Percentiles rank a stretch among this genome's conserved stretches.
Evolutionary conservation across 2,329 filamentous ascomycete genomes (phyloP).

Genomic region (Coniochaeta sp.): DNA sequence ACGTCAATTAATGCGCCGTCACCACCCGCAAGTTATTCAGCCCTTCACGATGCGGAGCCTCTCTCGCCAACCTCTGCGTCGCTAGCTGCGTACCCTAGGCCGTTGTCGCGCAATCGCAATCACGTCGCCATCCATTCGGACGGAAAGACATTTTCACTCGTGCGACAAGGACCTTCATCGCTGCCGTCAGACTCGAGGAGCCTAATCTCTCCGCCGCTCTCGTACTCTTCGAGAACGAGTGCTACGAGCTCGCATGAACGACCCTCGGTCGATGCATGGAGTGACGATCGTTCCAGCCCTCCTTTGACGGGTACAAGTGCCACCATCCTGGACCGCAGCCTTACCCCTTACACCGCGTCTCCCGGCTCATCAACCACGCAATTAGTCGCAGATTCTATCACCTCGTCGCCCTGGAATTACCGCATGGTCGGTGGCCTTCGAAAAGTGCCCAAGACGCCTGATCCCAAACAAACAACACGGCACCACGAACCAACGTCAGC

Average conservation of each 20-base stretch:
- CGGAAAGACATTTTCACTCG: constrained; percentile 48
- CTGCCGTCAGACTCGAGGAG: constrained; percentile 15
- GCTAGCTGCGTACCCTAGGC: constrained; percentile 14
- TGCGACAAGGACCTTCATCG: constrained; percentile 21
- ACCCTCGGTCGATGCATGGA: constrained; percentile 38
- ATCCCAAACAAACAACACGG: constrained; percentile 33
- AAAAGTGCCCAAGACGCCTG: constrained; percentile 38
- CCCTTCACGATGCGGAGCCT: constrained; percentile 7
- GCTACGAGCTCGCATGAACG: constrained; percentile 40
- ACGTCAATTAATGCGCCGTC: constrained; percentile 28
- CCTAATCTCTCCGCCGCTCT: constrained; percentile 34
- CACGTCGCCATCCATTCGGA: constrained; percentile 45
- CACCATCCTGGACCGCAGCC: constrained; percentile 35
- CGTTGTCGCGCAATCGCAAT: constrained; percentile 32
- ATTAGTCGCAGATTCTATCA: constrained; percentile 24
- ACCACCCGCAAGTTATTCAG: constrained; percentile 5
- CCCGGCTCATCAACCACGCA: constrained; percentile 25
- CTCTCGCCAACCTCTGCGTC: constrained; percentile 13
- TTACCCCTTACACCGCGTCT: constrained; percentile 22
- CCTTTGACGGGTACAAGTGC: constrained; percentile 30
- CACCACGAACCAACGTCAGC: constrained; percentile 16
- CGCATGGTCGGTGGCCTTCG: constrained; percentile 47
- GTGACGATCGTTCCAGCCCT: constrained; percentile 39
- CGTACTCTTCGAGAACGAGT: constrained; percentile 24
- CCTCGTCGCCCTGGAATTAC: constrained; percentile 42